These are phyloP conservation scores for Zanthoxylum bungeanum DNA, from an alignment of 345 rosid species.

Conservation along the genomic window DNA sequence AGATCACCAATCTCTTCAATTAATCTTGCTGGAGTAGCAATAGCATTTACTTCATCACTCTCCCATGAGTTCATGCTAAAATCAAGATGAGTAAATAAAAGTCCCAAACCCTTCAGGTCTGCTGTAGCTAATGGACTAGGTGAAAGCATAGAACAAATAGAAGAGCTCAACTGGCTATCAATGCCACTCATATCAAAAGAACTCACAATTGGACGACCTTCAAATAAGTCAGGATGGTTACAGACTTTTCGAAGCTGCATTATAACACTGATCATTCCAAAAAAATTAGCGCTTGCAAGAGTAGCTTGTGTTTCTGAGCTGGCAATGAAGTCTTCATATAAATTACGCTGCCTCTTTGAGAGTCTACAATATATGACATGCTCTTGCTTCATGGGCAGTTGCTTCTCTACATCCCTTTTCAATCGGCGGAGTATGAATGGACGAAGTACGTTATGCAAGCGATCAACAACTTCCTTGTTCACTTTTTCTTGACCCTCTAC, in stretches of 20 bases:
- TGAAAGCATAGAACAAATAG: conserved; percentile 63
- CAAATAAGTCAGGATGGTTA: conserved; percentile 98
- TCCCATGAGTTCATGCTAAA: conserved; percentile 91
- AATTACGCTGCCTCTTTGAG: conserved; percentile 95
- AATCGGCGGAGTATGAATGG: conserved; percentile 94
- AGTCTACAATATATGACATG: conserved; percentile 93
- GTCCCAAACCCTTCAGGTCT: conserved; percentile 66
- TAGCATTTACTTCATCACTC: conserved; percentile 63
- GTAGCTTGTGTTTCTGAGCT: conserved; percentile 99
- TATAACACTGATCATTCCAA: conserved; percentile 98
- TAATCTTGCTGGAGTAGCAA: conserved; percentile 70
- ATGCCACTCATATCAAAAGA: conserved; percentile 92
- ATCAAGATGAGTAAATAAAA: conserved; percentile 76
- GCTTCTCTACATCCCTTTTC: conserved; percentile 99
- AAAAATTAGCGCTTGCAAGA: conserved; percentile 86
- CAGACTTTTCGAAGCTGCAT: conserved; percentile 99
- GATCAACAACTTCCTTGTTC: conserved; percentile 96
- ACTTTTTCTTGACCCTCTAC: conserved; percentile 98
- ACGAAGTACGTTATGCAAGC: conserved; percentile 98
- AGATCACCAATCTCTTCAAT: conserved; percentile 48
- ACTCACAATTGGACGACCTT: conserved; percentile 98
- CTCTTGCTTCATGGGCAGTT: conserved; percentile 88
- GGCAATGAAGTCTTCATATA: conserved; percentile 98
- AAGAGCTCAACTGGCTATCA: conserved; percentile 69
- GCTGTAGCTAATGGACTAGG: conserved; percentile 57